These are phyloP conservation scores for Lathyrus tuberosus DNA, from an alignment of 306 rosid species.

Conservation along the genomic window DNA sequence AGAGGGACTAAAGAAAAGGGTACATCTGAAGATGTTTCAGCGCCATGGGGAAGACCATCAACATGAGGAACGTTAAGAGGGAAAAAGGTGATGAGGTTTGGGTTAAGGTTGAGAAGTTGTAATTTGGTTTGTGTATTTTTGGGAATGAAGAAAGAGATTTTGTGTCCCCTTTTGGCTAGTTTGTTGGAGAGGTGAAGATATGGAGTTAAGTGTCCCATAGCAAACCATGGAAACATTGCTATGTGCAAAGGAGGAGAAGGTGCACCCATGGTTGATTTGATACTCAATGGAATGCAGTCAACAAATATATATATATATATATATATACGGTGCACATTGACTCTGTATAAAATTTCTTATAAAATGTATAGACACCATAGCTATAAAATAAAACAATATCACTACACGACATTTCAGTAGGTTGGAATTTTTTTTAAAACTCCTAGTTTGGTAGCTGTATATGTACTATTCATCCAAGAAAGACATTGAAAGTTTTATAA, in stretches of 20 bases:
- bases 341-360: too few species aligned
- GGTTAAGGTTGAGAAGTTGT: conserved; percentile 28
- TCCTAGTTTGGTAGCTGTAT: too few species aligned
- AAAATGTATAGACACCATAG: too few species aligned
- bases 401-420: too few species aligned
- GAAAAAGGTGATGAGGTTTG: conserved; percentile 30
- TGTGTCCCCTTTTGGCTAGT: conserved; percentile 33
- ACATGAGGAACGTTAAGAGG: conserved; percentile 15
- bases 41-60: conserved; percentile 18
- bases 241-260: conserved; percentile 30
- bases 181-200: conserved; percentile 39
- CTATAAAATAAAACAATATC: too few species aligned
- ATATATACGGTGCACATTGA: too few species aligned
- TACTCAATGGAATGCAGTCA: neutral
- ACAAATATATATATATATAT: neutral
- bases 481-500: neutral
- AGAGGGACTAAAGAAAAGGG: conserved; percentile 22
- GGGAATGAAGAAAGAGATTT: conserved; percentile 39
- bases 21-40: conserved; percentile 47
- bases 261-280: conserved; percentile 1
- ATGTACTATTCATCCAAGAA: neutral
- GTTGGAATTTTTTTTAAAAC: too few species aligned
- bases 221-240: conserved; percentile 49
- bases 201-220: conserved; percentile 40
- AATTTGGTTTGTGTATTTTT: conserved; percentile 26